Evolutionary conservation across 495 filamentous ascomycete species (phyloP).

Genomic region (Aspergillus steynii): DNA sequence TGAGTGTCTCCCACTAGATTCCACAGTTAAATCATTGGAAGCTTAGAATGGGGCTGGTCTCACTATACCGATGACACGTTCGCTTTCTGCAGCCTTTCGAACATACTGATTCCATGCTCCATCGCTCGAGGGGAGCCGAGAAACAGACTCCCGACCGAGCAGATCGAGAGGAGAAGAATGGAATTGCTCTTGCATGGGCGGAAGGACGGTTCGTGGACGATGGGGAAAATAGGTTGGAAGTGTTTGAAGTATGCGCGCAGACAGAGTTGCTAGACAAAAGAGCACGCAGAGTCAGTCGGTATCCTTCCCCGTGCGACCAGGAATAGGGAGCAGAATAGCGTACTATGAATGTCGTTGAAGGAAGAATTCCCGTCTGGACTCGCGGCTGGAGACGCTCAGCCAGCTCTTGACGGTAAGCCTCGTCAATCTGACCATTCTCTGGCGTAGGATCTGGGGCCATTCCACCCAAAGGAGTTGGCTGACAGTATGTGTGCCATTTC

Average conservation of each 20-base stretch:
- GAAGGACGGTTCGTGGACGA: constrained; percentile 6
- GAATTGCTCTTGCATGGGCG: constrained; percentile 7
- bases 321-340: background rate
- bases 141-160: constrained; percentile 16
- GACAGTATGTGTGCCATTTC: background rate
- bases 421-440: background rate
- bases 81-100: constrained; percentile 32
- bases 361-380: background rate
- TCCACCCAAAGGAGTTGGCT: background rate
- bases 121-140: constrained; percentile 10
- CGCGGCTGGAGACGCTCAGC: background rate
- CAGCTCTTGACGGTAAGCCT: background rate
- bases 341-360: background rate
- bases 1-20: constrained; percentile 17
- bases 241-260: background rate
- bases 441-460: background rate
- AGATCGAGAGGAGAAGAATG: constrained; percentile 11
- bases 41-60: background rate
- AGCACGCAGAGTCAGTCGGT: too few relatives aligned
- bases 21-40: background rate
- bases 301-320: too few relatives aligned
- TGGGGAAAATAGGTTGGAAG: background rate
- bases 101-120: constrained; percentile 15
- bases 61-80: constrained; percentile 29
- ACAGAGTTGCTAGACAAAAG: background rate